Base-by-base conservation (phyloP, 2,329 filamentous ascomycete genomes). In the Didymellaceae sp. region DNA sequence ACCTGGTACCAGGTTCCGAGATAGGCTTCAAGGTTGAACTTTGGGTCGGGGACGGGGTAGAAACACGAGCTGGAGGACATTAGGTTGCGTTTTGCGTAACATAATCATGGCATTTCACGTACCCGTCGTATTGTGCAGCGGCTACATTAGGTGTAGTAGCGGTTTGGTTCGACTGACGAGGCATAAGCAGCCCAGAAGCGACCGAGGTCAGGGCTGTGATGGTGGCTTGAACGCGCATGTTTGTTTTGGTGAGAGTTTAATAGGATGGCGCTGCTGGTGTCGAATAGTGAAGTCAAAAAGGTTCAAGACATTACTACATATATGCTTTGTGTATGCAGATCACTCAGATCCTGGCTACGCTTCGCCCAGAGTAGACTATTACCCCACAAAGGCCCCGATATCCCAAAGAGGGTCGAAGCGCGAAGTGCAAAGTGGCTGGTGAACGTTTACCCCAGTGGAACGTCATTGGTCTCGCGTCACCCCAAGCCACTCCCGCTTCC, bases 1-100 rank as follows among this genome's bases (percentile, higher is more conserved):
- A 68, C 65, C 44, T 68, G 66, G 38, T 67, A 67, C 63, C 65
- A 68, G 16, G 57, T 67, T 26, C 66, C 65, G 0, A 67, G 52
- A 30, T 68, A 68, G 18, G 54, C 47, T 18, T 66, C 39, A 11
- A 67, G 59, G 31, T 63, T 52, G 53, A 67, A 66, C n/a, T 55
- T 57, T 18, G 62, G 45, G 22, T 62, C 59, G 26, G 65, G 62
- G 0, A 61, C 55, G 4, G 66, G 66, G 42, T 68, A 68, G 38
- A 63, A 67, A 25, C 66, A 68, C 31, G 52, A 39, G 16, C 48
- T 57, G 24, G 11, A n/a, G 1, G 3, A 11, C 1, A 18, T 49
- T 6, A 54, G 46, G n/a, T 22, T 16, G 22, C 18, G 35, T 26
- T 16, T 14, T 9, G 22, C 10, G 16, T 24, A 4, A n/a, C n/a